Conservation (phyloP, 768 basidiomycete genomes). For the Royoungia palumana region DNA sequence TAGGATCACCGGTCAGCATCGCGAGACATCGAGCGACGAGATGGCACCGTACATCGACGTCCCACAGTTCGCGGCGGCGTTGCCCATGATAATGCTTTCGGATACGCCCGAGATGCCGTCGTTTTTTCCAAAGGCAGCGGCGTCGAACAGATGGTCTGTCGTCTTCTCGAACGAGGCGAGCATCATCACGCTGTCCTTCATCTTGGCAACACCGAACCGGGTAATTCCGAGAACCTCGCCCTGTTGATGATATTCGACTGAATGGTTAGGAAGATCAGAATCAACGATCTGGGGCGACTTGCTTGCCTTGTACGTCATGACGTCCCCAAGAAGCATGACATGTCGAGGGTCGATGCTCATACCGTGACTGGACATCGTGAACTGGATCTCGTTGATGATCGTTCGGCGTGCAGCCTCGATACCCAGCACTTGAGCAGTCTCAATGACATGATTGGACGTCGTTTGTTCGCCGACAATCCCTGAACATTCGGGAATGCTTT, state of each 20-base stretch:
- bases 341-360: constrained; percentile 99
- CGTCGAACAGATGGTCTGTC: constrained; percentile 98
- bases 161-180: constrained; percentile 99
- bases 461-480: constrained; percentile 92
- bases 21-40: neutral
- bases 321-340: constrained; percentile 96
- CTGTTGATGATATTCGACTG: constrained; percentile 35
- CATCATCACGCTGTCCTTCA: constrained; percentile 99
- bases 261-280: neutral
- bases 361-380: constrained; percentile 95
- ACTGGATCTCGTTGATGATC: constrained; percentile 96
- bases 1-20: constrained; percentile 12
- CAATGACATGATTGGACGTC: constrained; percentile 96
- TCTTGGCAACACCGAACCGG: constrained; percentile 97
- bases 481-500: constrained; percentile 24
- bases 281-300: neutral
- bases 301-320: constrained; percentile 93
- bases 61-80: constrained; percentile 89
- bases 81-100: constrained; percentile 99
- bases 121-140: constrained; percentile 92
- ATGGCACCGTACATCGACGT: constrained; percentile 74
- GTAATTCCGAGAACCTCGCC: constrained; percentile 98
- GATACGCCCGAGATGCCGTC: constrained; percentile 96
- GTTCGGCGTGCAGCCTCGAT: constrained; percentile 94
- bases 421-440: constrained; percentile 91